A percentile compares a stretch with the other conserved stretches of the same genome.
These are phyloP conservation scores for Asterochloris erici DNA, from an alignment of 139 green algal species.

Conservation along the genomic window DNA sequence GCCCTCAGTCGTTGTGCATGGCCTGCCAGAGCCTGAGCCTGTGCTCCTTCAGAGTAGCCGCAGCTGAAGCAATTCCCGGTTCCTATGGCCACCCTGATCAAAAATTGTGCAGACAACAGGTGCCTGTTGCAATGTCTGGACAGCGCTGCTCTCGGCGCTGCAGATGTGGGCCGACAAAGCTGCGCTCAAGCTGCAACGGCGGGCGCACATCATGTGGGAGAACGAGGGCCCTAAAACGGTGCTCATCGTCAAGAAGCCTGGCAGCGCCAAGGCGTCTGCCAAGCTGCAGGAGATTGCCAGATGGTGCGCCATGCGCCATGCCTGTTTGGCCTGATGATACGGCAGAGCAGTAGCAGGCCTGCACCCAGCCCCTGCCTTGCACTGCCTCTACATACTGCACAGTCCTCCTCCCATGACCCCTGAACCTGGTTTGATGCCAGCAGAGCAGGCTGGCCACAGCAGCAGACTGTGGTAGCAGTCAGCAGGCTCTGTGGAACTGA, in stretches of 20 bases:
- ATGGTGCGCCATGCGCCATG: slow-evolving; percentile 40
- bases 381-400: background rate
- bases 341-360: no score
- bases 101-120: background rate
- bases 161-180: slow-evolving; percentile 30
- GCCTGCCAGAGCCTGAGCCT: no score
- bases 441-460: background rate
- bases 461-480: background rate
- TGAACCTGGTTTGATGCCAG: background rate
- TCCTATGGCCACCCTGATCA: no score
- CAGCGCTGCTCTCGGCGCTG: background rate
- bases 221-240: slow-evolving; percentile 40
- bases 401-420: background rate
- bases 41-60: background rate
- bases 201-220: slow-evolving; percentile 56
- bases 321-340: background rate
- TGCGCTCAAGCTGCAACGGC: slow-evolving; percentile 41
- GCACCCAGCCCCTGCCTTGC: background rate
- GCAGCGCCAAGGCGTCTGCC: slow-evolving; percentile 37
- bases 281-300: slow-evolving; percentile 61
- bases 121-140: background rate
- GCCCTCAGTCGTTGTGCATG: no score
- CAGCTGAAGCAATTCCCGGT: no score
- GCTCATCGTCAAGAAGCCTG: slow-evolving; percentile 81
- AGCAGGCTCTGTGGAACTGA: background rate